Base-by-base conservation (phyloP, 305 asterid species). In the Fraxinus floribunda region DNA sequence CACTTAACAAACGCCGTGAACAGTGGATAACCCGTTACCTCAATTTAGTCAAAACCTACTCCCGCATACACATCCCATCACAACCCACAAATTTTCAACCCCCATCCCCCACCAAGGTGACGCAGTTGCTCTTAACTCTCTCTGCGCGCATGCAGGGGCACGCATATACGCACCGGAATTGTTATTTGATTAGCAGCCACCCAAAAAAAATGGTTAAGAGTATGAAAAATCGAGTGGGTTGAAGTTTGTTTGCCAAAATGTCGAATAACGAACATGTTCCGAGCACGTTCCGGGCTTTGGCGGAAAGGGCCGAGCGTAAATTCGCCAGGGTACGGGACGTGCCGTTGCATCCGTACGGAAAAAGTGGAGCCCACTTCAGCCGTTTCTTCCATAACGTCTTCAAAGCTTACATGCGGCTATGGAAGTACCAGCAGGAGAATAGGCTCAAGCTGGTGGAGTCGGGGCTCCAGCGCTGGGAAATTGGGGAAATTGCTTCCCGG, bases 401-500 rank as follows among this genome's bases (percentile, higher is more conserved):
- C 85, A 94, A 93, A 85, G 93, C 98, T 0, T 93, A 96, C 85
- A 90, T 92, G 93, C 75, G 86, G 84, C 85, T 96, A 46, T 96
- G 99, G 99, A 94, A 94, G 84, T 92, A 88, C 38, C 99, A 96
- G 93, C 98, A 92, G 88, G 93, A 90, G 84, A 91, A 96, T 89
- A 89, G 99, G 87, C 89, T 85, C 22, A 87, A 87, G 86, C 88
- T 96, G 74, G 85, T 83, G 66, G 94, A 88, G 30, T 91, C 94
- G 71, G 98, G 99, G 64, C 93, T 96, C 26, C 97, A 93, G 88
- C 89, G 99, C 2, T 94, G 97, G 98, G 98, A 96, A 88, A 94
- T 96, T 87, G 99, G 99, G 35, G 99, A 96, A 92, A 96, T 96
- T 91, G 99, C 99, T 26, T 96, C 99, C 22, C 91, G 99, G 80